Conservation (phyloP, 78 protist genomes). For the Bigelowiella natans region DNA sequence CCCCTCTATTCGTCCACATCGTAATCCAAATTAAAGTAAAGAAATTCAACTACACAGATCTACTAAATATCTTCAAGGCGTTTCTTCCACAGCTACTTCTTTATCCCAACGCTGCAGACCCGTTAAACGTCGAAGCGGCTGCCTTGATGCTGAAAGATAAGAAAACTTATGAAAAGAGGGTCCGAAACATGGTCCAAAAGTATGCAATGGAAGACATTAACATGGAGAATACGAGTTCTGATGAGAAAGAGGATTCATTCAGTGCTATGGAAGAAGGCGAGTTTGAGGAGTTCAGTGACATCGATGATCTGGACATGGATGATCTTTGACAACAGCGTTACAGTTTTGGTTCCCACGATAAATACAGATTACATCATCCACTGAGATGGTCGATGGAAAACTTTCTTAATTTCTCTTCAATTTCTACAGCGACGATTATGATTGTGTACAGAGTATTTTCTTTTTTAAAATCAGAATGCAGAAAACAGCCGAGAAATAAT, state of each 20-base stretch:
- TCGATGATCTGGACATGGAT: not conserved
- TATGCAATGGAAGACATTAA: not conserved
- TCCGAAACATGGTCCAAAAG: not conserved
- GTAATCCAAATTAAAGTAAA: too few relatives aligned
- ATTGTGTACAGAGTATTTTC: too few relatives aligned
- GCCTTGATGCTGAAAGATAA: slow-evolving; percentile 64
- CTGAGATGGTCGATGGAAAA: too few relatives aligned
- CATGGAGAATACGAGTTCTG: not conserved
- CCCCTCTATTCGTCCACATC: not conserved
- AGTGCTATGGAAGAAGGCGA: not conserved
- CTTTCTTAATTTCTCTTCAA: too few relatives aligned
- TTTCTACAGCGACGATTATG: too few relatives aligned
- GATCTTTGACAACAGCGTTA: too few relatives aligned
- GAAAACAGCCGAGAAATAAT: too few relatives aligned
- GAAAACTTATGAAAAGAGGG: slow-evolving; percentile 29
- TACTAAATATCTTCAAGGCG: slow-evolving; percentile 65
- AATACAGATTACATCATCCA: too few relatives aligned
- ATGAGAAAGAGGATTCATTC: not conserved
- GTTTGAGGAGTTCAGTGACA: not conserved
- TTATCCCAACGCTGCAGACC: slow-evolving; percentile 93
- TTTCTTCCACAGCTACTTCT: slow-evolving; percentile 88
- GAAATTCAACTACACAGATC: slow-evolving; percentile 34
- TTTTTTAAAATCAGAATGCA: too few relatives aligned
- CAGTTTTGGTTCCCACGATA: too few relatives aligned
- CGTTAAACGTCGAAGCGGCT: slow-evolving; percentile 94